Base-by-base conservation (phyloP, 1,284 basidiomycete species). In the Malassezia nana region DNA sequence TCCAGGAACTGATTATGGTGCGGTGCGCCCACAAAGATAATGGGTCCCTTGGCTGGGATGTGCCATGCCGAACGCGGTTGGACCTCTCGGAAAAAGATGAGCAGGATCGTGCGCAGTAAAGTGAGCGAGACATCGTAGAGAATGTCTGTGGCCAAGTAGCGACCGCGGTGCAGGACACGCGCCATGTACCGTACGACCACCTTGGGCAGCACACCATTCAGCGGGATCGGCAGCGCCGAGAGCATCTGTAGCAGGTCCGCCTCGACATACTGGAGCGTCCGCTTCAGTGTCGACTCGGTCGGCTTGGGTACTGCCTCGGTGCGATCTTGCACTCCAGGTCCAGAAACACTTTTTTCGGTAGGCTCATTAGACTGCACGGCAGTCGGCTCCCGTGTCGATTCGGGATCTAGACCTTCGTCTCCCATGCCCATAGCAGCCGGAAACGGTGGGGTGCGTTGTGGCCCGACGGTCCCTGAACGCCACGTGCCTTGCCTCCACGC, bases 1-100 rank as follows among this genome's bases (percentile, higher is more conserved):
- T 99, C 94, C 50, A 98, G 81, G 76, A 99, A 98, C 87, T 98
- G 76, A 75, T 98, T 99, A 72, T 87, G 85, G 76, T 99, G 94
- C 16, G 94, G 94, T 12, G 89, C 94, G 44, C 82, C 89, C 47
- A 94, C 92, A 76, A 99, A 95, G 69, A 99, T 90, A 62, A 96
- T 83, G 6, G 94, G 88, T 0, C 90, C 94, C 60, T 88, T 81
- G 18, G 40, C 39, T 30, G 94, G 94, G 49, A 99, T 89, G 69
- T 95, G 87, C 80, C 87, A 95, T 35, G 91, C 86, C 46, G 94
- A 89, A 74, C 94, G 81, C 2, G 91, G 89, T 52, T 60, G 81
- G 66, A 98, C 86, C 77, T 98, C 92, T 58, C 94, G 80, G 79
- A 99, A 98, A 81, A 98, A 98, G 66, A 98, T 84, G 76, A 88